Evolutionary conservation across 2,329 filamentous ascomycete genomes (phyloP), one percentile per base, ranked within the genome.

Genomic region (Claviceps fusiformis): DNA sequence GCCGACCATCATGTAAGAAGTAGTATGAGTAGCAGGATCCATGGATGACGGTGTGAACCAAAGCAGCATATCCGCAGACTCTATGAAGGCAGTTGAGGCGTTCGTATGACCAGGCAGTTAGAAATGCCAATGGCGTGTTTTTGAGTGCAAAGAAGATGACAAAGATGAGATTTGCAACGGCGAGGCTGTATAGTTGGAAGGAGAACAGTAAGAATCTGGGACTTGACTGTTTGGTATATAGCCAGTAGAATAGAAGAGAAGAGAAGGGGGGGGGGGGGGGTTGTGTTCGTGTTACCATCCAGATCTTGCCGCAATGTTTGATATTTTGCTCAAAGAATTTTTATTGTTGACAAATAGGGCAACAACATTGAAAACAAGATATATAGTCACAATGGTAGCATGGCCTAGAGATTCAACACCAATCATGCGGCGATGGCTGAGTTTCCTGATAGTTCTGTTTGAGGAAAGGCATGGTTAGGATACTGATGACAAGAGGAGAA

Each of bases 81-180:
- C 76, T 75, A 60, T 83, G 80, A 3, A 83, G 69, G 51, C 76
- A 70, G 60, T 81, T 82, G 53, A 83, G 72, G 24, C 77, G 72
- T 57, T 83, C 80, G 62, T 83, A 80, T 5, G 79, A 81, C 61
- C 75, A 78, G 1, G 73, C 67, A 1, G 75, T 76, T 11, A 83
- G 59, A 56, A 74, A 73, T 0, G 75, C 75, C 19, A 83, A 63
- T 0, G 79, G 80, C 0, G 79, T 82, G 61, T 82, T 81, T 60
- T 81, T 82, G 46, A 83, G 68, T 1, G 75, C 71, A 17, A 83
- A 67, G 51, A 82, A 75, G 13, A 80, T 68, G 13, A 80, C 70
- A 17, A 83, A 65, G 13, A 70, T 65, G 35, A 80, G 63, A 59
- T 83, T 83, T 11, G 58, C 62, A 17, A 73, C 59, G 1, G 68